Conservation (phyloP, 257 asterid species). For the Ophiorrhiza pumila region DNA sequence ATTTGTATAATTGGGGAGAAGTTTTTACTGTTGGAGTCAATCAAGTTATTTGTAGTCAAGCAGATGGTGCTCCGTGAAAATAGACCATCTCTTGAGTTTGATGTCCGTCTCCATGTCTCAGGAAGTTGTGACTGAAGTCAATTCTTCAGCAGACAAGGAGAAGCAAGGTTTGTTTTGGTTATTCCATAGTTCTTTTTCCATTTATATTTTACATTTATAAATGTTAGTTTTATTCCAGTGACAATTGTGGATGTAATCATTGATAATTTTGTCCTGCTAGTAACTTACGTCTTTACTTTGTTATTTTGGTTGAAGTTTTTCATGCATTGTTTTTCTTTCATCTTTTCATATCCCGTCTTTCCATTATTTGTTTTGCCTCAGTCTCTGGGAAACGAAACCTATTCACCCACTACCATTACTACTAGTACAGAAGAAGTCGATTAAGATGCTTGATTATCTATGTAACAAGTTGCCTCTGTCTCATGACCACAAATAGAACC, state of each 20-base stretch:
- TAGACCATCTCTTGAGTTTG: slow-evolving; percentile 5
- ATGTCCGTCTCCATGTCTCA: slow-evolving; percentile 24
- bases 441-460: too few species aligned
- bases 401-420: background rate
- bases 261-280: background rate
- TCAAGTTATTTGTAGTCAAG: background rate
- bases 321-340: too few species aligned
- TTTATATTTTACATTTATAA: background rate
- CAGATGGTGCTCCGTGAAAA: background rate
- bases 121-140: slow-evolving; percentile 50
- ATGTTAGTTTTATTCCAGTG: background rate
- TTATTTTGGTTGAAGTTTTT: background rate
- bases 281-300: background rate
- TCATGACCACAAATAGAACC: too few species aligned
- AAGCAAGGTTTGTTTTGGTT: slow-evolving; percentile 50
- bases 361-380: background rate
- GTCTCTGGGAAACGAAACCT: background rate
- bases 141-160: slow-evolving; percentile 38
- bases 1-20: too few species aligned
- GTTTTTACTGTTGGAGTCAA: background rate
- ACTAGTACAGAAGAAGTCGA: too few species aligned
- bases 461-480: too few species aligned
- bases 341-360: background rate
- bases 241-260: background rate
- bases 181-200: slow-evolving; percentile 12